Evolutionary conservation across 2,329 filamentous ascomycete genomes (phyloP).

Genomic region (Ramichloridium luteum): DNA sequence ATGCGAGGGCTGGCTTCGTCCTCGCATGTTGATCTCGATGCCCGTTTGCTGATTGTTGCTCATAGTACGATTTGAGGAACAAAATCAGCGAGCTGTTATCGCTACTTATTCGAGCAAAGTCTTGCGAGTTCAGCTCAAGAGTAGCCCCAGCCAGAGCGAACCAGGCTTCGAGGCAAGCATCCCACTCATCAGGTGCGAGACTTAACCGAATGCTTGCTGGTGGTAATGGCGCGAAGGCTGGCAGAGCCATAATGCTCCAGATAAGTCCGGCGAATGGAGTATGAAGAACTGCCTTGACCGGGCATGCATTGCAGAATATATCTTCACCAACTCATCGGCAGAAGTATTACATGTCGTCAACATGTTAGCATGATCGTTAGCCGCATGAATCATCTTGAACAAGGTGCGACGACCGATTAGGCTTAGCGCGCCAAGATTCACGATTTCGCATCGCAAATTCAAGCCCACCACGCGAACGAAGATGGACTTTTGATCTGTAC

Average conservation of each 20-base stretch:
- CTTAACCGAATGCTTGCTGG: conserved; percentile 52
- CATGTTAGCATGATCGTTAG: no score
- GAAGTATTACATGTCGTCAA: no score
- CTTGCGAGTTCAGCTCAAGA: conserved; percentile 44
- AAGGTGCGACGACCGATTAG: no score
- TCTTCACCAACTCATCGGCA: no score
- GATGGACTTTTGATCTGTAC: conserved; percentile 6
- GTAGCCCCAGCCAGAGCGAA: conserved; percentile 53
- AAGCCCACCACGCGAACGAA: neutral
- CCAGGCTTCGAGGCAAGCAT: conserved; percentile 66
- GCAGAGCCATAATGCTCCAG: conserved; percentile 43
- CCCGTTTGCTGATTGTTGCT: conserved; percentile 22
- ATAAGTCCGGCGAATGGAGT: no score
- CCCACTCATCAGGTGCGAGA: conserved; percentile 62
- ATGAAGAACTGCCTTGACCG: no score
- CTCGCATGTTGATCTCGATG: conserved; percentile 16
- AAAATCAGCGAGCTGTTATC: conserved; percentile 46
- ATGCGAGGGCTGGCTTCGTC: conserved; percentile 26
- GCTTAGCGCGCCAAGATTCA: neutral
- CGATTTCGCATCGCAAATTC: neutral
- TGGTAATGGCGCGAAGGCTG: conserved; percentile 68
- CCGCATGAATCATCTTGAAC: no score
- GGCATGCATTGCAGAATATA: no score
- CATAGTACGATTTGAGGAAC: conserved; percentile 58
- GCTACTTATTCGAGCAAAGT: conserved; percentile 39